phyloP scores from a whole-genome alignment of 2,329 filamentous ascomycete species.

The Stenocarpella maydis region DNA sequence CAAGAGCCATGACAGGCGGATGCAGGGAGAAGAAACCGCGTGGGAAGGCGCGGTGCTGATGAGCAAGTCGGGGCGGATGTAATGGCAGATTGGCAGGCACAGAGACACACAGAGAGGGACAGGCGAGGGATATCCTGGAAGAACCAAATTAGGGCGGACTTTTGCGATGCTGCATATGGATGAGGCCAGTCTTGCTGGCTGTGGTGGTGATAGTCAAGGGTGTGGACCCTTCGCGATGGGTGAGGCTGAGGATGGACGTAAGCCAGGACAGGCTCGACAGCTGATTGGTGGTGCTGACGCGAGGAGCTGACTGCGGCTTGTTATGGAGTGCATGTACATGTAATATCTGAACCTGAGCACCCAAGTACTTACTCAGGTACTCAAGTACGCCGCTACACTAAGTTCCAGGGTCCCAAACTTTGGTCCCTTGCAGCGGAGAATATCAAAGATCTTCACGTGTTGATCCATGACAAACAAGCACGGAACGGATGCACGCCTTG shows the following conservation, averaged over 20 bases:
- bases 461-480: no score
- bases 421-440: slow-evolving; percentile 8
- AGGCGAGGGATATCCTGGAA: background rate
- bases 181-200: background rate
- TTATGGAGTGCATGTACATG: no score
- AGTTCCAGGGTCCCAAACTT: slow-evolving; percentile 1
- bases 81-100: background rate
- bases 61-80: background rate
- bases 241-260: background rate
- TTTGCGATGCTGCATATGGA: slow-evolving; percentile 12
- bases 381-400: no score
- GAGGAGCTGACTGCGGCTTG: slow-evolving; percentile 1
- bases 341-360: no score
- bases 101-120: background rate
- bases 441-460: no score
- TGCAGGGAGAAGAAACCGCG: background rate
- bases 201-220: background rate
- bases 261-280: background rate
- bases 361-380: no score
- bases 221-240: background rate
- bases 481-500: no score
- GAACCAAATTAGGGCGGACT: background rate
- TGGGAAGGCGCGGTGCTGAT: background rate
- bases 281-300: slow-evolving; percentile 21
- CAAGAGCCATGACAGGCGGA: slow-evolving; percentile 1